Evolutionary conservation across 805 yeast genomes (phyloP), one percentile per base, ranked within the genome.

Genomic region (Cyberlindnera bimundalis): DNA sequence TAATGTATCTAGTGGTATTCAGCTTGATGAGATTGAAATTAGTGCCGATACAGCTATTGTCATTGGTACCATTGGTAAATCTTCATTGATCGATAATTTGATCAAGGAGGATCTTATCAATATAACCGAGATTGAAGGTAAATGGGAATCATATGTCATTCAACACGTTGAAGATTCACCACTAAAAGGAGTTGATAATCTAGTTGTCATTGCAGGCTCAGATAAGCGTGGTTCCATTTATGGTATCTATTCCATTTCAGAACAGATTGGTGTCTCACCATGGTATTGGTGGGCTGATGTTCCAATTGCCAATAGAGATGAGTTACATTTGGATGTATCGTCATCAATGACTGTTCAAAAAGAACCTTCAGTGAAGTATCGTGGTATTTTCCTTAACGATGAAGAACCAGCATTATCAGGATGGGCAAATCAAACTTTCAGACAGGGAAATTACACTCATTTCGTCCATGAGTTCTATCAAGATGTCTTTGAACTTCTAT

Each of bases 221-320:
- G 47, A 43, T 29, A 43, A 43, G 27, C 40, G 47, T 35, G 47
- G 47, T 2, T 35, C 47, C 15, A 43, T 43, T 29, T 43, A 35
- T 23, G 47, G 44, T 12, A 18, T 36, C 16, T 43, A 43, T 25
- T 29, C 43, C 24, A 17, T 43, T 12, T 43, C 47, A 10, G 47
- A 43, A 14, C 47, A 39, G 30, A 36, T 39, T 25, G 47, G 47
- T 14, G 47, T 43, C n/a, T 39, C 44, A 20, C 47, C 47, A 3
- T 43, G 43, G 43, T 33, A 43, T 31, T 43, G 40, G 41, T 43
- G 43, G 47, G 43, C 43, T 2, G 47, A 43, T 17, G 43, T 43
- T 24, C 47, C 47, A 11, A 29, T 33, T 15, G 29, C 26, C 8
- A 24, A 24, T 9, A 24, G 17, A 10, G 33, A 33, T 5, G 38